Evolutionary conservation across 768 basidiomycete genomes (phyloP).

Genomic region (Mycena rosella): DNA sequence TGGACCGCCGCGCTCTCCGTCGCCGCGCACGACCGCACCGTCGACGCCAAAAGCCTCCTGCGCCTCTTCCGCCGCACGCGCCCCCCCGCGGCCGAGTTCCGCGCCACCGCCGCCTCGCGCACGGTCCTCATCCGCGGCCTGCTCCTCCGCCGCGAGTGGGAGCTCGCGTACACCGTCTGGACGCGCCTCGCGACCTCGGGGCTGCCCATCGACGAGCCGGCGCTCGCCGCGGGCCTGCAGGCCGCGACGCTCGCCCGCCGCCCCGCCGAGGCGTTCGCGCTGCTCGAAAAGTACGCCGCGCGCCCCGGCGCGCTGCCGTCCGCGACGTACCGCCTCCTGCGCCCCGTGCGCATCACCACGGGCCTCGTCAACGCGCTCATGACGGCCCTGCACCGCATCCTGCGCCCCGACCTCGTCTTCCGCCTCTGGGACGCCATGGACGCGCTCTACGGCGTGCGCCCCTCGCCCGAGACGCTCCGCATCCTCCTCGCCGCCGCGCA

Average conservation of each 20-base stretch:
- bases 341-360: constrained; percentile 39
- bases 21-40: constrained; percentile 54
- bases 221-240: constrained; percentile 65
- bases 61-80: constrained; percentile 52
- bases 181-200: constrained; percentile 51
- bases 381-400: constrained; percentile 59
- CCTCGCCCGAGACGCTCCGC: constrained; percentile 67
- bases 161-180: constrained; percentile 60
- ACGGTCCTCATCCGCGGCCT: constrained; percentile 69
- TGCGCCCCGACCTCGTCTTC: constrained; percentile 75
- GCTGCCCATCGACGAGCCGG: constrained; percentile 57
- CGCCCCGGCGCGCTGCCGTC: constrained; percentile 29
- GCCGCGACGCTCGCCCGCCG: constrained; percentile 58
- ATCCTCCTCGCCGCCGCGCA: constrained; percentile 73
- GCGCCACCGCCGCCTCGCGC: constrained; percentile 61
- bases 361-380: constrained; percentile 60
- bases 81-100: constrained; percentile 41
- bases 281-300: constrained; percentile 59
- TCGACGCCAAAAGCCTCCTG: constrained; percentile 50
- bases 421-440: constrained; percentile 77
- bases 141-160: constrained; percentile 54
- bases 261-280: constrained; percentile 61
- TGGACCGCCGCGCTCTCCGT: constrained; percentile 62
- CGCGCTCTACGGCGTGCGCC: constrained; percentile 67
- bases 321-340: constrained; percentile 15